Evolutionary conservation across 2,329 filamentous ascomycete species (phyloP).

Genomic region (Grosmannia clavigera): DNA sequence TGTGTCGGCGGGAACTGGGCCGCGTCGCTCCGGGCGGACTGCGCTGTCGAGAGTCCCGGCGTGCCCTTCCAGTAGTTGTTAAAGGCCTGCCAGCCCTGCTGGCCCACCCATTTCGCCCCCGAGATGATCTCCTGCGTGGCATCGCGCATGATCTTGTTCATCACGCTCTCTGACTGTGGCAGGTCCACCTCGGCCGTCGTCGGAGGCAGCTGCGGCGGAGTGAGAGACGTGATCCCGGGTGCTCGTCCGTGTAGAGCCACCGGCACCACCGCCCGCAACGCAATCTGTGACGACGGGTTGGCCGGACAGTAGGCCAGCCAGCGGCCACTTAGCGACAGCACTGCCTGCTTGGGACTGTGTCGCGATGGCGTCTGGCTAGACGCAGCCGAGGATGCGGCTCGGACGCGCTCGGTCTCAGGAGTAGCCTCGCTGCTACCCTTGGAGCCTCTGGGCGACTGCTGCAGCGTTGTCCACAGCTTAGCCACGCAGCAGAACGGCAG

Average conservation of each 20-base stretch:
- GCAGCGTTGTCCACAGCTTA: slow-evolving; percentile 85
- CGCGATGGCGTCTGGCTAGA: slow-evolving; percentile 23
- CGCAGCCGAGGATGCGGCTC: slow-evolving; percentile 21
- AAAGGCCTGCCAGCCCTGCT: slow-evolving; percentile 65
- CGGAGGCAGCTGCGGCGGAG: slow-evolving; percentile 56
- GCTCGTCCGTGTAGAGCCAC: slow-evolving; percentile 42
- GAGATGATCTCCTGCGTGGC: slow-evolving; percentile 68
- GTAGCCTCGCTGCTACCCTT: slow-evolving; percentile 17
- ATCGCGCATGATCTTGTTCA: slow-evolving; percentile 67
- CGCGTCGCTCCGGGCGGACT: slow-evolving; percentile 35
- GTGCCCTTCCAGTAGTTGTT: slow-evolving; percentile 67
- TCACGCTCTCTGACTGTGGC: slow-evolving; percentile 57
- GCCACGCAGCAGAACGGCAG: slow-evolving; percentile 55
- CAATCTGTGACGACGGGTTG: slow-evolving; percentile 55
- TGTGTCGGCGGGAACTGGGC: slow-evolving; percentile 65
- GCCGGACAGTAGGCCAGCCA: slow-evolving; percentile 72
- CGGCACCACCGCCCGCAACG: slow-evolving; percentile 53
- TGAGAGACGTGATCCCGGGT: slow-evolving; percentile 45
- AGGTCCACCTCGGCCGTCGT: slow-evolving; percentile 58
- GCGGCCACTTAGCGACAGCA: slow-evolving; percentile 56
- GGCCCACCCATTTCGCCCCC: slow-evolving; percentile 62
- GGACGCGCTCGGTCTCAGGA: slow-evolving; percentile 24
- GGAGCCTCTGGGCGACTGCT: slow-evolving; percentile 42
- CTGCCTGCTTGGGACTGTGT: slow-evolving; percentile 43
- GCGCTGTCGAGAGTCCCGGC: slow-evolving; percentile 20